phyloP scores from a whole-genome alignment of 345 rosid genomes.

The Acer yangbiense region DNA sequence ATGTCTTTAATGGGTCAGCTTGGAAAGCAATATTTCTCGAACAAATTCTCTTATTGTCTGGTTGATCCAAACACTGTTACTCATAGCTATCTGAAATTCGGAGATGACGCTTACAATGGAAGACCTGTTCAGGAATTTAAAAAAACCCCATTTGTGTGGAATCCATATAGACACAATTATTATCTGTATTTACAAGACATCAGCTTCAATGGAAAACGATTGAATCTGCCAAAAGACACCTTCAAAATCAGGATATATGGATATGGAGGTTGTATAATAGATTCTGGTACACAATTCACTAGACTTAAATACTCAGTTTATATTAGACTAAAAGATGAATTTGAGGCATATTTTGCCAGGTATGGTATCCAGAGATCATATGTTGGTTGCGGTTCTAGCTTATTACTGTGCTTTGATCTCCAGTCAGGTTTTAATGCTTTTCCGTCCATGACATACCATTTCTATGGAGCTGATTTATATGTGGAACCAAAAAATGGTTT shows the following conservation, averaged over 20 bases:
- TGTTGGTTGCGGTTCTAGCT: no score
- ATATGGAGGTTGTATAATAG: neutral
- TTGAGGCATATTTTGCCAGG: neutral
- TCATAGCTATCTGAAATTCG: neutral
- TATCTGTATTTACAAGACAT: neutral
- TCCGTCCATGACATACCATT: no score
- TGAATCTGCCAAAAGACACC: neutral
- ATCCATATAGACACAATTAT: neutral
- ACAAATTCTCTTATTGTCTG: neutral
- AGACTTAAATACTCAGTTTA: no score
- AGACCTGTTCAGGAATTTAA: neutral
- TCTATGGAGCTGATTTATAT: no score
- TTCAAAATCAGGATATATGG: neutral
- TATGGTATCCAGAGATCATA: neutral
- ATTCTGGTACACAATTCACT: neutral
- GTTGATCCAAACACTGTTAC: neutral
- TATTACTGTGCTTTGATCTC: no score
- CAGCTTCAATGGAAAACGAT: neutral
- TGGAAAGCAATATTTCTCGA: neutral
- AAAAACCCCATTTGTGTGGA: neutral
- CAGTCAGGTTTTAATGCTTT: no score
- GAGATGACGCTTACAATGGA: neutral
- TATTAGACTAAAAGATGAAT: neutral
- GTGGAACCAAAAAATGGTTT: no score
- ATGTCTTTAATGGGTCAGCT: neutral